Evolutionary conservation across 2,329 filamentous ascomycete species (phyloP), one percentile per base, ranked within the genome.

Genomic region (Ophiostoma populinum): DNA sequence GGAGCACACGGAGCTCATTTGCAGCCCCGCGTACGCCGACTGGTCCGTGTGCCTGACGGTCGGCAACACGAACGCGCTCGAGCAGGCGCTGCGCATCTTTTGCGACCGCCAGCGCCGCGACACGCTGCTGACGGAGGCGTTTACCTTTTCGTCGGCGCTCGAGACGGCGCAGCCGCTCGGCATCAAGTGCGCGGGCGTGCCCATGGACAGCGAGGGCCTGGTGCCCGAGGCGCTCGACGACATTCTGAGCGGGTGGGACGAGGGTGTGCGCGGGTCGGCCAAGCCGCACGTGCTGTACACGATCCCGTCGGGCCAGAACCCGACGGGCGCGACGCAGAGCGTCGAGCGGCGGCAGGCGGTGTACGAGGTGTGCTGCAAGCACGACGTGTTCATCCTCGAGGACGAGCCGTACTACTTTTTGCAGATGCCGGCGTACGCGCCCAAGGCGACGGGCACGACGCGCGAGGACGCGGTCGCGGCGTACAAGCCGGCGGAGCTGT

Each of bases 351-450:
- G 85, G 35, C 63, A 64, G 43, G 78, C 72, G 16, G 64, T 93
- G 30, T 93, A 93, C 56, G 62, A 62, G 24, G 67, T 92, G 11
- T 80, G 77, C 21, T 76, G 78, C 51, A 83, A 82, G 57, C 82
- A 93, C 54, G 80, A 93, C 50, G 49, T 93, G 26, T 79, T 71
- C 58, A 86, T 94, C 50, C 60, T 93, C 45, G 86, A 94, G 58
- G 86, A 93, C 51, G 86, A 93, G 52, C 86, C 86, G 2, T 93
- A 93, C 59, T 93, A 92, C 57, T 93, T 87, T 59, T 64, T 93
- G 24, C 86, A 93, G 55, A 81, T 85, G 78, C 72, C 80, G 46
- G 72, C 77, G 0, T 87, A 85, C 55, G 55, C 56, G 61, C 24
- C 62, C 12, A 54, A 65, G 0, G 13, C 34, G 10, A 12, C 32